Base-by-base conservation (phyloP, 2,329 filamentous ascomycete genomes). In the Samsoniella hepiali region DNA sequence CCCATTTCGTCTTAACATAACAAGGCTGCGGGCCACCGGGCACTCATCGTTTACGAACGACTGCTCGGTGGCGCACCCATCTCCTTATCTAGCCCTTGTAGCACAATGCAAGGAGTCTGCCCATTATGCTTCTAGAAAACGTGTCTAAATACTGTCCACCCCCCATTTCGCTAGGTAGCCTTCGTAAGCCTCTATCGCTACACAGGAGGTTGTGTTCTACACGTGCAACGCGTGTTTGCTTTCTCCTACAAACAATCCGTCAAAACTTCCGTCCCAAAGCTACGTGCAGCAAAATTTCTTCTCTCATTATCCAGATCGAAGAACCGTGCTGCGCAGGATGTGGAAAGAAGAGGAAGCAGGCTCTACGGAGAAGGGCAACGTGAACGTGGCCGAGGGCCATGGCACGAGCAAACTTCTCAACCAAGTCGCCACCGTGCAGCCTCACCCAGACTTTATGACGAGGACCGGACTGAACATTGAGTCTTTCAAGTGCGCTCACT, bases 401-500 rank as follows among this genome's bases (percentile, higher is more conserved):
- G 53, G 42, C 60, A 40, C 53, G 3, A 63, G 60, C 53, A 29
- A 38, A 27, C 22, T 63, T 44, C 53, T 63, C 44, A 49, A 10
- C 29, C 51, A 63, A 31, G 60, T 63, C 32, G 53, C 49, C 29
- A 27, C 60, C 3, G 60, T 63, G 29, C 51, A 63, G 44, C 60
- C 60, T 32, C 60, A 63, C n/a, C 62, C 62, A 2, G 57, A 71
- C 65, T 77, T 73, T 65, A 67, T 70, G 68, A 78, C 76, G 42
- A 72, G 76, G 62, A 76, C 74, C 62, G 76, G 76, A 62, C 64
- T 78, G 53, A 77, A 72, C 68, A 44, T 72, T 15, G 70, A 76
- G 40, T 78, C 76, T 32, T 78, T 78, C 74, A 73, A 73, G 69
- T 71, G 69, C 64, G 71, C 71, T 62, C 64, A 73, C 65, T 76